phyloP scores from a whole-genome alignment of 805 yeast species.

The Zygosaccharomyces gambellarensis region DNA sequence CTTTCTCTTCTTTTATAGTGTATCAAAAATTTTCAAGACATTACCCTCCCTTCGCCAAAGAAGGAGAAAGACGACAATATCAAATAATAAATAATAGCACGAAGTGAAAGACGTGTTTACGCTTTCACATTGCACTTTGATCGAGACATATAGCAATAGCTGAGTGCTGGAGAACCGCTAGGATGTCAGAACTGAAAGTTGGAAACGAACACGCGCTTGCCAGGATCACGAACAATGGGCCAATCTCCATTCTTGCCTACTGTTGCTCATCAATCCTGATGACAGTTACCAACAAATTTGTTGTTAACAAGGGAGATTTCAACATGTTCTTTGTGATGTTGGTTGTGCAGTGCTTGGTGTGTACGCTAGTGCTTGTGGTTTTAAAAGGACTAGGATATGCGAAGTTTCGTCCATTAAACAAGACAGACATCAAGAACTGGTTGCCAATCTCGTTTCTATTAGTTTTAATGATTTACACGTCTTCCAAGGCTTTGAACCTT shows the following conservation, averaged over 20 bases:
- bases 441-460: conserved; percentile 86
- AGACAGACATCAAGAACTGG: conserved; percentile 91
- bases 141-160: neutral
- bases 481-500: conserved; percentile 89
- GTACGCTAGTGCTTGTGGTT: conserved; percentile 66
- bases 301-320: conserved; percentile 65
- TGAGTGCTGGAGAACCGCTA: neutral
- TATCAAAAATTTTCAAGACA: neutral
- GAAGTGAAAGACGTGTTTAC: neutral
- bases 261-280: conserved; percentile 92
- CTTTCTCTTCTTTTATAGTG: neutral
- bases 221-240: conserved; percentile 42
- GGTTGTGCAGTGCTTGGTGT: conserved; percentile 84
- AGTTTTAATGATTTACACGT: conserved; percentile 92
- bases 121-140: neutral
- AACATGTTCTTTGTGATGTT: conserved; percentile 83
- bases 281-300: conserved; percentile 97
- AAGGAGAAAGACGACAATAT: neutral
- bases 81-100: neutral
- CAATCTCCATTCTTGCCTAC: conserved; percentile 71
- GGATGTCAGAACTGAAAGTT: conserved; percentile 32
- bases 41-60: neutral
- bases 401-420: conserved; percentile 80
- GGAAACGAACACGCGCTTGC: conserved; percentile 22
- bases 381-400: conserved; percentile 72